Evolutionary conservation across 139 green algal species (phyloP), one percentile per base, ranked within the genome.

Genomic region (Desmodesmus armatus): DNA sequence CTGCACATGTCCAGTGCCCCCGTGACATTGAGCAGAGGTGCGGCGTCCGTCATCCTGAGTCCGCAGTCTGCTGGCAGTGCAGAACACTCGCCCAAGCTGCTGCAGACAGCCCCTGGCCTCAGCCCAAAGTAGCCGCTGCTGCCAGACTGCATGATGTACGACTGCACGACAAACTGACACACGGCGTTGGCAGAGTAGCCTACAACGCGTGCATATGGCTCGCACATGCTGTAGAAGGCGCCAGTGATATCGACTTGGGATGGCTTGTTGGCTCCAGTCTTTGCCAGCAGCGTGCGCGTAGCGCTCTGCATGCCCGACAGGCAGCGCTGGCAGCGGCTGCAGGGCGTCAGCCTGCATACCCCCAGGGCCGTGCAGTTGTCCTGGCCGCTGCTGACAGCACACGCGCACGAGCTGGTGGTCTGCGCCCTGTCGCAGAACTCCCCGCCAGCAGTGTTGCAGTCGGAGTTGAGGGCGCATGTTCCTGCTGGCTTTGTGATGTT

Each of bases 121-220:
- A 78, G 25, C 1, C 70, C 70, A 78, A 78, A 78, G 70, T 58
- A 78, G 19, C 40, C 70, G 37, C 39, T 58, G n/a, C 23, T 15
- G 1, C 35, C 70, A 55, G 70, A n/a, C n/a, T n/a, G n/a, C n/a
- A n/a, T n/a, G n/a, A n/a, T n/a, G n/a, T n/a, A n/a, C n/a, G n/a
- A n/a, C n/a, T n/a, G n/a, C n/a, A n/a, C n/a, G n/a, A 23, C 25
- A 40, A 25, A 27, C 15, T 78, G 9, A 78, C 41, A n/a, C 58
- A 60, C 4, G n/a, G 39, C 3, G 70, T 29, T 0, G 40, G 23
- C 2, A 78, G 13, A 37, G 41, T 40, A 55, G 29, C 41, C 37
- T 40, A 78, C 0, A 23, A 7, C 7, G 70, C 2, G 27, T 29
- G n/a, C 5, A 1, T 47, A 31, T 29, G 23, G 9, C 41, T 40